Base-by-base conservation (phyloP, 495 filamentous ascomycete species). In the Melanomma pulvis-pyrius region DNA sequence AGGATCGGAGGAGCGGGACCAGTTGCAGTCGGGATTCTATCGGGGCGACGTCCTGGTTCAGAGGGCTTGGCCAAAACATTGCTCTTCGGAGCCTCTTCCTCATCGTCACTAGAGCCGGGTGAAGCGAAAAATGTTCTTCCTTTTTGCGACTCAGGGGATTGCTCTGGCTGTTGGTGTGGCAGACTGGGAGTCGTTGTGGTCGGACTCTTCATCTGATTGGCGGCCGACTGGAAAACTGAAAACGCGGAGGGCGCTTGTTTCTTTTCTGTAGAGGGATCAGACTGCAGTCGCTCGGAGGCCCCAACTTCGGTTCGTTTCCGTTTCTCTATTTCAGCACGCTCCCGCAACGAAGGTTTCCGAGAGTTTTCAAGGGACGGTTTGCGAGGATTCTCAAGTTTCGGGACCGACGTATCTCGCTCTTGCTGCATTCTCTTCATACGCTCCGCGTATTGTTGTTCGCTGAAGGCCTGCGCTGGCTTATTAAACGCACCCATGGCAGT, bases 401-500 rank as follows among this genome's bases (percentile, higher is more conserved):
- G 77, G 32, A 73, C 74, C 36, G 75, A 78, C 0, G 75, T 82
- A 65, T 76, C 84, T 72, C 76, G 82, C 24, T 87, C 89, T 73
- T 90, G 84, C 57, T 91, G 90, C 77, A 94, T 83, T 71, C 89
- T 87, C 32, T 90, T 74, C 68, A 96, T 91, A 32, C 92, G 87
- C 69, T 92, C 88, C 9, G 88, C 84, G 62, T 93, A 97, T 69
- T 90, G 90, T 39, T 89, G 85, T 70, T 97, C 92, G 69, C 94
- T 90, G 58, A 92, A 96, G 9, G 83, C 80, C 44, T 88, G 83
- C 22, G 75, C 78, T 1, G 92, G 90, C 67, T 92, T 92, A 59
- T 92, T 88, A 78, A 96, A 96, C 1, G 91, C 82, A 17, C 91
- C 91, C 76, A 92, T 82, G 4, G 91, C 91, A 0, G 92, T 96